Evolutionary conservation across 495 filamentous ascomycete species (phyloP), one percentile per base, ranked within the genome.

Genomic region (Daldinia concentrica): DNA sequence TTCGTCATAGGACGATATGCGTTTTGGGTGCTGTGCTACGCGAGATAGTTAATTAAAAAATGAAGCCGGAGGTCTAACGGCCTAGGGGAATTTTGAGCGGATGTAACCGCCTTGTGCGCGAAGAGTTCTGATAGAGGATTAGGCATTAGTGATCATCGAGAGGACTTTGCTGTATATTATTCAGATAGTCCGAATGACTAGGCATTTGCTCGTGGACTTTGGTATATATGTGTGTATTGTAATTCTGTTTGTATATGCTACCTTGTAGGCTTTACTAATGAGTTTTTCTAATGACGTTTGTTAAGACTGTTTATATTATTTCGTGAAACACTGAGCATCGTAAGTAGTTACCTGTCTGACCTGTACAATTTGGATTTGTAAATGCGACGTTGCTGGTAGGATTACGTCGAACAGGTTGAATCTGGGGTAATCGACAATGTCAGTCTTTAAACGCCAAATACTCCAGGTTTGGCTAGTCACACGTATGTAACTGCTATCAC

Each of bases 101-200:
- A 61, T 62, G 72, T 66, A 11, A 71, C 68, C 71, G 56, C 57
- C 68, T 69, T 72, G 58, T 41, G 50, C 39, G 66, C 58, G 63
- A 72, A 68, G 62, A 71, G 62, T 73, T 68, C 58, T 63, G 62
- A 67, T 58, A 74, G 66, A 52, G 69, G 57, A 72, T 55, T 73
- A 66, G 61, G 71, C 65, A 76, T 65, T 37, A 66, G 56, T 72
- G 68, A 64, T 74, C 62, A 66, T 67, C 62, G 66, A 67, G 68
- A 66, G 63, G 60, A 74, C 64, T 76, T 78, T 74, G 74, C 76
- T 78, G 76, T 78, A 78, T 66, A 78, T 76, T 78, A 78, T 78
- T 76, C 74, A 72, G 68, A 70, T 76, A 76, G 74, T 76, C 73
- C 68, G 54, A 78, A 73, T 63, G 71, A 51, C 66, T 68, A 68